A percentile compares a stretch with the other conserved stretches of the same genome.
Conservation (phyloP, 2,329 filamentous ascomycete species). For the Trichoderma sp. region DNA sequence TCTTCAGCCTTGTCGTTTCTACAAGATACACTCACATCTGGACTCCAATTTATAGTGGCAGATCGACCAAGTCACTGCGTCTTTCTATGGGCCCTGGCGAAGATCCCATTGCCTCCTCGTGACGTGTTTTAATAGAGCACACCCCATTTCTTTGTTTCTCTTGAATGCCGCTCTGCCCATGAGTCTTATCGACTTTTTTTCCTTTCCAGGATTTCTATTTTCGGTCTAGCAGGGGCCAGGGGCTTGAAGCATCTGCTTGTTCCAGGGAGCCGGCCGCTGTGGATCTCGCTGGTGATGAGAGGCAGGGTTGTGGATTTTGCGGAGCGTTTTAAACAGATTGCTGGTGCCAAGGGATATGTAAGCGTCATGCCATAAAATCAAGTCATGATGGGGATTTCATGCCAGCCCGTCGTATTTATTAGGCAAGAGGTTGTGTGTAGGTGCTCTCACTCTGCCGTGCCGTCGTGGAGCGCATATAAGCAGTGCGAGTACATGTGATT, state of each 20-base stretch:
- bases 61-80: neutral
- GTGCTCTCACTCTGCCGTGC: neutral
- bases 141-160: neutral
- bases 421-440: neutral
- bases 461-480: neutral
- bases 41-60: neutral
- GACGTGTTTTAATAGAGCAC: neutral
- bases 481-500: too few species aligned
- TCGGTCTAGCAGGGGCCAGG: neutral
- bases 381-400: neutral
- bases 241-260: constrained; percentile 6
- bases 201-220: neutral
- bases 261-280: neutral
- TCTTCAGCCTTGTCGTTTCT: neutral
- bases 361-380: neutral
- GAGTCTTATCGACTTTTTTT: neutral
- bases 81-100: neutral
- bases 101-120: neutral
- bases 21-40: neutral
- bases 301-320: neutral
- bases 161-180: neutral
- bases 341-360: neutral
- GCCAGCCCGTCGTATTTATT: neutral
- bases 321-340: neutral
- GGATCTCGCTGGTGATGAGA: constrained; percentile 8